Base-by-base conservation (phyloP, 768 basidiomycete species). In the Heimioporus sp. region DNA sequence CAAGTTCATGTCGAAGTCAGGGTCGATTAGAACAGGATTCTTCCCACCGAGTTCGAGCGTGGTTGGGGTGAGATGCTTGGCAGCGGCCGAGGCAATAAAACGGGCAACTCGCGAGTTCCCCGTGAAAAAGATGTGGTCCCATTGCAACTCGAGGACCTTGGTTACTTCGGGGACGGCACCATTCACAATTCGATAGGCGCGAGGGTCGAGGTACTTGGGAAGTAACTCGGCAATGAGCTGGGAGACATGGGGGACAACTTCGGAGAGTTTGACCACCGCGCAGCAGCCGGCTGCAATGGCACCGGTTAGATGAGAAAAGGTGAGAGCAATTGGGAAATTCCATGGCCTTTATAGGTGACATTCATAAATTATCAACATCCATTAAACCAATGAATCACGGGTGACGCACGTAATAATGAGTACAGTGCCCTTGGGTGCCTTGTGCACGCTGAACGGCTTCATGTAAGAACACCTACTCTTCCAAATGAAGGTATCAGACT, bases 201-300 rank as follows among this genome's bases (percentile, higher is more conserved):
- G 77, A 0, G 72, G 66, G 65, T 94, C 92, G 53, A 95, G 59
- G 60, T 95, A 94, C 62, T 87, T 82, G 3, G 83, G 82, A 8
- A 90, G 38, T 8, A 92, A 78, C 58, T 90, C 84, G 0, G 83
- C 77, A 13, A 91, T 62, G 11, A 92, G 75, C 9, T 76, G 59
- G 38, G 79, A 80, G 4, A 74, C 71, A 2, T 78, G 76, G 0
- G 85, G 80, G 0, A 80, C 71, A 3, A 80, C 69, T 61, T 94
- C 92, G 1, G 92, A 87, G 0, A 88, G 87, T 65, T 94, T 94
- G 46, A 92, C 40, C 6, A 86, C 69, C 3, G 79, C 80, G 0
- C 86, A 74, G 59, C 84, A 85, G 7, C 92, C 92, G 3, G 90
- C 88, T 0, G 90, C 85, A 36, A 95, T 79, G 1, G 92, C 92